Percentiles rank a stretch among this genome's conserved stretches.
phyloP scores from a whole-genome alignment of 2,329 filamentous ascomycete species.

The Teratosphaeria zuluensis region DNA sequence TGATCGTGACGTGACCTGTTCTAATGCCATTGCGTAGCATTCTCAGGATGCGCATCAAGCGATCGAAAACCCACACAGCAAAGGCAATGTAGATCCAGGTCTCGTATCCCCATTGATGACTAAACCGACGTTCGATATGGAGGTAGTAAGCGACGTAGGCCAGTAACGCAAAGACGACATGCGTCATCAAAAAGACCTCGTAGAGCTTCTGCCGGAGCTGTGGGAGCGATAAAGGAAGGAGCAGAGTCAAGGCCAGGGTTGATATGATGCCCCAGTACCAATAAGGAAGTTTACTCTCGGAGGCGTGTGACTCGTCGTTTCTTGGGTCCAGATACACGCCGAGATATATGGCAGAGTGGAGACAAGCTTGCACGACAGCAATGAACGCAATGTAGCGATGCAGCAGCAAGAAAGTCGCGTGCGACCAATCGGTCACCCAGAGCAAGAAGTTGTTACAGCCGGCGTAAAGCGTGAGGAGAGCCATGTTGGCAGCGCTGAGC shows the following conservation, averaged over 20 bases:
- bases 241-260: constrained; percentile 1
- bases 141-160: neutral
- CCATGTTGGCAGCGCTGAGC: constrained; percentile 32
- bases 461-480: constrained; percentile 37
- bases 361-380: constrained; percentile 34
- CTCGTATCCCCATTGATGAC: neutral
- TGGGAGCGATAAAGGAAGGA: neutral
- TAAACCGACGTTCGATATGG: neutral
- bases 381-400: constrained; percentile 43
- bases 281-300: neutral
- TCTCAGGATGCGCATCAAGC: neutral
- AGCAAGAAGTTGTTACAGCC: constrained; percentile 41
- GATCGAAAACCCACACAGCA: neutral
- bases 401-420: constrained; percentile 40
- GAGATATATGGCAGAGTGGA: constrained; percentile 40
- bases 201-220: neutral
- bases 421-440: constrained; percentile 41
- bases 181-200: neutral
- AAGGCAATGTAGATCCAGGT: neutral
- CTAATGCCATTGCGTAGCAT: neutral
- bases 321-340: constrained; percentile 17
- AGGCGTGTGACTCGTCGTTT: neutral
- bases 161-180: neutral
- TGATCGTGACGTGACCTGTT: neutral
- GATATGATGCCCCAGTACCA: constrained; percentile 12